Base-by-base conservation (phyloP, 306 rosid species). In the Lotus japonicus region DNA sequence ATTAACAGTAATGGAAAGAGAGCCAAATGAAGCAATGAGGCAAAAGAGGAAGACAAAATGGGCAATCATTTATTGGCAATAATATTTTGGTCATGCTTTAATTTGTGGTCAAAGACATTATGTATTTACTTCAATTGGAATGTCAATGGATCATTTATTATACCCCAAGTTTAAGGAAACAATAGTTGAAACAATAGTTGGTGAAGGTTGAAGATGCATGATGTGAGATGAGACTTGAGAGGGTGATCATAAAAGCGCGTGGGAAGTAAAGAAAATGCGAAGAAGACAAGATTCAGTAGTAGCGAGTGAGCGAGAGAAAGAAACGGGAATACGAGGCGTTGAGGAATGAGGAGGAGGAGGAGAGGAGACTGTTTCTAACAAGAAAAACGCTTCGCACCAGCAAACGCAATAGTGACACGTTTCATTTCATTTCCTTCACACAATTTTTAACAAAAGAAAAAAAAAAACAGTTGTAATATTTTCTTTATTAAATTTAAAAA, bases 341-440 rank as follows among this genome's bases (percentile, higher is more conserved):
- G 61, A 44, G 66, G 50, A 33, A 74, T n/a, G 31, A 44, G 17
- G 26, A 55, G 54, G 11, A 74, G 79, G 65, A 9, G 31, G 31
- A n/a, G 26, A 55, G 54, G 11, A 74, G 79, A 75, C 61, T 49
- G 79, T 61, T 75, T 74, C 73, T 36, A 74, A 74, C 57, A 43
- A 6, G 39, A n/a, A 11, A 56, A 70, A 58, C 68, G 59, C 28
- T 9, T 16, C 8, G 7, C 58, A 7, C 17, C n/a, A 1, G 61
- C 39, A 12, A 67, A 19, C 62, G 62, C 62, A 52, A 18, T 21
- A 52, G 11, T 8, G 5, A 8, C 4, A 11, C 51, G 12, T 7
- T 49, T n/a, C 9, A 18, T 36, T 52, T 11, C 58, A 31, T 31
- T 31, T 31, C 36, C 7, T 31, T 12, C 31, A 1, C 31, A 26